A percentile compares a stretch with the other conserved stretches of the same genome.
Evolutionary conservation across 83 land plant genomes (phyloP).

Genomic region (Picea abies): DNA sequence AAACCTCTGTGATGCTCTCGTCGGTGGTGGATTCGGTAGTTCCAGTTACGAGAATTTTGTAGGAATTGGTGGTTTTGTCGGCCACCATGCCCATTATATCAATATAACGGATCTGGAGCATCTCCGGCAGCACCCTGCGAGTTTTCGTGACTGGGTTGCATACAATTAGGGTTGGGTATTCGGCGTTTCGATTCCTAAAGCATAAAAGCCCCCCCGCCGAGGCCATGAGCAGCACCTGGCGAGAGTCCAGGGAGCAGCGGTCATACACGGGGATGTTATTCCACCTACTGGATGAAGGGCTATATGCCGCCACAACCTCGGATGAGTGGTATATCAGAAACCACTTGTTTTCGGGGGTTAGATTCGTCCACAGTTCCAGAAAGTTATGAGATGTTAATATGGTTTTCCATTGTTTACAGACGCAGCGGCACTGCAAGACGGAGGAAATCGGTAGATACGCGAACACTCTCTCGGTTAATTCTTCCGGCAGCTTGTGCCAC

Average conservation of each 20-base stretch:
- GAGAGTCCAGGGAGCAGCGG: constrained; percentile 22
- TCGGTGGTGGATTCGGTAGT: constrained; percentile 14
- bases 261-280: constrained; percentile 24
- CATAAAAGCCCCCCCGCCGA: constrained; percentile 30
- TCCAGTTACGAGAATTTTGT: constrained; percentile 31
- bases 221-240: constrained; percentile 20
- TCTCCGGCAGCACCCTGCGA: constrained; percentile 17
- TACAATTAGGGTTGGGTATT: constrained; percentile 16
- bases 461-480: constrained; percentile 22
- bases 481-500: constrained; percentile 22
- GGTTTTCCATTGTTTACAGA: constrained; percentile 20
- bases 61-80: constrained; percentile 21
- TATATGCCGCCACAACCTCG: constrained; percentile 18
- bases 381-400: constrained; percentile 14
- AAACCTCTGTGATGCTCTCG: constrained; percentile 31
- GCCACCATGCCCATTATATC: constrained; percentile 32
- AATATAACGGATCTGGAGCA: constrained; percentile 22
- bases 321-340: constrained; percentile 24
- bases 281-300: constrained; percentile 20
- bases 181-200: constrained; percentile 25
- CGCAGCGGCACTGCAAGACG: constrained; percentile 17
- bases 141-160: constrained; percentile 25
- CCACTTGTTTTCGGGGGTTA: constrained; percentile 16
- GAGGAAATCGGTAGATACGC: constrained; percentile 11
- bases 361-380: constrained; percentile 18